A percentile compares a stretch with the other conserved stretches of the same genome.
phyloP scores from a whole-genome alignment of 176 grass and related monocot genomes.

The Cenchrus fungigraminus region DNA sequence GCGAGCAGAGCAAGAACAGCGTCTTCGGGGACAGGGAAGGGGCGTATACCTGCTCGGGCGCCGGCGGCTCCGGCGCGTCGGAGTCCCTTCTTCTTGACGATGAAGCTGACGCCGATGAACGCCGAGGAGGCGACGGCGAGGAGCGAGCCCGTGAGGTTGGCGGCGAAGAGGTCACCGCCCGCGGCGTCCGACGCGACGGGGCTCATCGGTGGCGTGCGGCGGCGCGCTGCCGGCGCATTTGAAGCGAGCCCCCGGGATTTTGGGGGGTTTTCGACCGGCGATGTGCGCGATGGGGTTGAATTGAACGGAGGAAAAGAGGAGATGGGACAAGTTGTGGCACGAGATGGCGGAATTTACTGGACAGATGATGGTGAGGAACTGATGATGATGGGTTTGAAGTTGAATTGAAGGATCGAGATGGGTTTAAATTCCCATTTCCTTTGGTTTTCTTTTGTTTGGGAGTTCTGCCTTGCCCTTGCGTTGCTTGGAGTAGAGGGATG shows the following conservation, averaged over 20 bases:
- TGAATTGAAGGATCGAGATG: no score
- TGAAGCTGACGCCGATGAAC: slow-evolving; percentile 98
- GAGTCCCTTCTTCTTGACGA: slow-evolving; percentile 97
- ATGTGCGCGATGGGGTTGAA: slow-evolving; percentile 29
- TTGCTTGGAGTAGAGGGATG: slow-evolving; percentile 32
- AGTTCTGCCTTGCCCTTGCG: neutral
- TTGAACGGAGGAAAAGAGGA: neutral
- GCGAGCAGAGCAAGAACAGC: slow-evolving; percentile 6
- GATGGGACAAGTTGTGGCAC: neutral
- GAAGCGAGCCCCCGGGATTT: slow-evolving; percentile 25
- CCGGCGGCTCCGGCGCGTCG: slow-evolving; percentile 75
- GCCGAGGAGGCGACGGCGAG: slow-evolving; percentile 84
- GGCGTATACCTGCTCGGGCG: slow-evolving; percentile 62
- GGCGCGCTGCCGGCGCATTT: slow-evolving; percentile 43
- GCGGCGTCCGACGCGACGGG: slow-evolving; percentile 21
- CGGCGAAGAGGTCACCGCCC: slow-evolving; percentile 69
- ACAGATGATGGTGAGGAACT: neutral
- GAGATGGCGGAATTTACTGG: neutral
- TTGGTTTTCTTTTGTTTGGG: neutral
- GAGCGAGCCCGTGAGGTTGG: slow-evolving; percentile 86
- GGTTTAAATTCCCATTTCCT: neutral
- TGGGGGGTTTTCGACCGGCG: slow-evolving; percentile 14
- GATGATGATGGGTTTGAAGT: no score
- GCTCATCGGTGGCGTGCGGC: slow-evolving; percentile 47
- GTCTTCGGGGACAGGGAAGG: slow-evolving; percentile 5